Base-by-base conservation (phyloP, 1,284 basidiomycete species). In the Fomitiporia mediterranea region DNA sequence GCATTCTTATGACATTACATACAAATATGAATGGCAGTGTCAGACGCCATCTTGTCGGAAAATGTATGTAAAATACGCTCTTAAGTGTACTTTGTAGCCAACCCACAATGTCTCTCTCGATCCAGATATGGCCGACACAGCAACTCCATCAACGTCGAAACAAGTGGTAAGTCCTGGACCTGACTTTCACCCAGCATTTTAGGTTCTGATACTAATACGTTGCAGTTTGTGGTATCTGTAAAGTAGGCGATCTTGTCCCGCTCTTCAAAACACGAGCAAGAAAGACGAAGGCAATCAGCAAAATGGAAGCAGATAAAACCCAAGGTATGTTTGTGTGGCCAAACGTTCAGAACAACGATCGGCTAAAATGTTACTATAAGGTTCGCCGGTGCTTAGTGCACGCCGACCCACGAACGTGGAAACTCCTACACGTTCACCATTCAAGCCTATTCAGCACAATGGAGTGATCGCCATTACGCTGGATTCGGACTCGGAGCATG, bases 21-120 rank as follows among this genome's bases (percentile, higher is more conserved):
- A 89, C 74, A 84, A 84, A 51, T 94, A 77, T 64, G 74, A 84
- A 63, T 94, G 91, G 91, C 73, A 82, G 68, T 91, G 89, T 62
- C 71, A 77, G 34, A 72, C 57, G 15, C 49, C 56, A 2, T 25
- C 75, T 44, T 91, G 89, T 63, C 71, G 71, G 25, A 85, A 86
- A 64, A 80, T 81, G 84, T 90, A 67, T 60, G 79, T 55, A 21
- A 35, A 17, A 57, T 11, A 7, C 35, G 3, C n/a, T 8, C n/a
- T 2, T 11, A 2, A n/a, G 11, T 19, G 19, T 11, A 2, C 35
- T 27, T 39, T 21, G 27, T 43, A 8, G 13, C 15, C 8, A 35
- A 9, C 39, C 15, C 21, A 46, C 17, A 25, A 19, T 3, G 37
- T 30, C 21, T 30, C 34, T 63, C 17, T 61, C 49, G 43, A 6